These are phyloP conservation scores for Thyridium curvatum DNA, from an alignment of 2,329 filamentous ascomycete species.

Conservation along the genomic window DNA sequence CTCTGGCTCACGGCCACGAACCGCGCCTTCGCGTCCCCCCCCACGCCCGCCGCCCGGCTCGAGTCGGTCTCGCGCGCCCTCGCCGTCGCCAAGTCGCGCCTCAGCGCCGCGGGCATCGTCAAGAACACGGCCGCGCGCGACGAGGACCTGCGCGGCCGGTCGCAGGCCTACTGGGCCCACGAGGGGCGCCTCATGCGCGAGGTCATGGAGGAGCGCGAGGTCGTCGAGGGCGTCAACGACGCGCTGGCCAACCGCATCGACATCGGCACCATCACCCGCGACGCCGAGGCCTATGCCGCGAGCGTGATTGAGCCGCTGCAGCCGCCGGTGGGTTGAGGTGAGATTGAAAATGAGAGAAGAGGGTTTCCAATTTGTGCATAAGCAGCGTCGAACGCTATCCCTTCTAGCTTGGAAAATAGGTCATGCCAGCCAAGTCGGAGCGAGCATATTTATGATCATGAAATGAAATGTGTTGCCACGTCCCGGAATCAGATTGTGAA, in stretches of 20 bases:
- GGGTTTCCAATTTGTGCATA: too few relatives aligned
- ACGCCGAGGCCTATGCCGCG: conserved; percentile 57
- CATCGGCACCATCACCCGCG: conserved; percentile 51
- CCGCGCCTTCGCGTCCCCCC: conserved; percentile 63
- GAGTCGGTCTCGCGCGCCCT: conserved; percentile 52
- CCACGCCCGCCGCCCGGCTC: conserved; percentile 58
- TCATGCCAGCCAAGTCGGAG: too few relatives aligned
- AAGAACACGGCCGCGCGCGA: conserved; percentile 77
- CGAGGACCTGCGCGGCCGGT: conserved; percentile 57
- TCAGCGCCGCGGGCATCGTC: conserved; percentile 68
- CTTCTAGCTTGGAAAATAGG: too few relatives aligned
- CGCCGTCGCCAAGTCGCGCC: conserved; percentile 54
- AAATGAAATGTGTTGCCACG: too few relatives aligned
- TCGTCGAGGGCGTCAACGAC: conserved; percentile 64
- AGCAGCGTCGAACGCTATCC: too few relatives aligned
- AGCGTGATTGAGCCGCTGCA: conserved; percentile 32
- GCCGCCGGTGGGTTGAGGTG: conserved; percentile 11
- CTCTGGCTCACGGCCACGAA: conserved; percentile 77
- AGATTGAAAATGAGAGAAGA: too few relatives aligned
- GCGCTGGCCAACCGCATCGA: conserved; percentile 60
- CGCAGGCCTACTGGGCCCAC: conserved; percentile 72
- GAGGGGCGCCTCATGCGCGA: conserved; percentile 68
- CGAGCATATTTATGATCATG: too few relatives aligned
- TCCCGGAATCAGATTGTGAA: too few relatives aligned
- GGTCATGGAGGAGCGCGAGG: conserved; percentile 73